These are phyloP conservation scores for Ceratobasidium sp. DNA, from an alignment of 1,284 basidiomycete genomes.

Conservation along the genomic window DNA sequence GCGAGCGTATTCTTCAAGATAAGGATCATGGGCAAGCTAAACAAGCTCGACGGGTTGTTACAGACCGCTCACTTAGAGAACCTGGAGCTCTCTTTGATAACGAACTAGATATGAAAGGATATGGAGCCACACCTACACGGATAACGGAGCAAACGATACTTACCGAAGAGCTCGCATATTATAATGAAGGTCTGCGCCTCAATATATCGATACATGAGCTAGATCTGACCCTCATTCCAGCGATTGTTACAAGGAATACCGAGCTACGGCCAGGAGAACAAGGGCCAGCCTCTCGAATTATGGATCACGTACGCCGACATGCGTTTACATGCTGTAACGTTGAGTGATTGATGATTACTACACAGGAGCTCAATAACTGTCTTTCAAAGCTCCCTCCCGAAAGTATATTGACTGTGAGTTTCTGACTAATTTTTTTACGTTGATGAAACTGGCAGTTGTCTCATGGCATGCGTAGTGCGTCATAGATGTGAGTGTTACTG, in stretches of 20 bases:
- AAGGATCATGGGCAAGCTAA: slow-evolving; percentile 5
- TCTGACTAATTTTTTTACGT: background rate
- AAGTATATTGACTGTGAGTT: background rate
- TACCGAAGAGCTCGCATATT: background rate
- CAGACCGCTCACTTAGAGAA: background rate
- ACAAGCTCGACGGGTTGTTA: slow-evolving; percentile 1
- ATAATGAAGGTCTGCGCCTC: slow-evolving; percentile 25
- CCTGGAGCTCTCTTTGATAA: background rate
- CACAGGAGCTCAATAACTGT: background rate
- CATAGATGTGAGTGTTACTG: slow-evolving; percentile 11
- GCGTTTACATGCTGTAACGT: too few relatives aligned
- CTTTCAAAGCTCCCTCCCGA: background rate
- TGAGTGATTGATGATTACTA: too few relatives aligned
- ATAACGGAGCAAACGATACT: slow-evolving; percentile 3
- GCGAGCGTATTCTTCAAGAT: background rate
- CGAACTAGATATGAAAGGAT: background rate
- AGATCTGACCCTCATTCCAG: too few relatives aligned
- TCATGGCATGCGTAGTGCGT: background rate
- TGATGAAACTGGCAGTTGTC: too few relatives aligned
- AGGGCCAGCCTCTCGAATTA: background rate
- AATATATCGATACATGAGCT: background rate
- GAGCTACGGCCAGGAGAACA: background rate
- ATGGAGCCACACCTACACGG: background rate
- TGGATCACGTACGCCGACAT: slow-evolving; percentile 12
- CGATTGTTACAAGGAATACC: slow-evolving; percentile 14